These are phyloP conservation scores for Paraglomus brasilianum DNA, from an alignment of 192 early-diverging fungal species.

Conservation along the genomic window DNA sequence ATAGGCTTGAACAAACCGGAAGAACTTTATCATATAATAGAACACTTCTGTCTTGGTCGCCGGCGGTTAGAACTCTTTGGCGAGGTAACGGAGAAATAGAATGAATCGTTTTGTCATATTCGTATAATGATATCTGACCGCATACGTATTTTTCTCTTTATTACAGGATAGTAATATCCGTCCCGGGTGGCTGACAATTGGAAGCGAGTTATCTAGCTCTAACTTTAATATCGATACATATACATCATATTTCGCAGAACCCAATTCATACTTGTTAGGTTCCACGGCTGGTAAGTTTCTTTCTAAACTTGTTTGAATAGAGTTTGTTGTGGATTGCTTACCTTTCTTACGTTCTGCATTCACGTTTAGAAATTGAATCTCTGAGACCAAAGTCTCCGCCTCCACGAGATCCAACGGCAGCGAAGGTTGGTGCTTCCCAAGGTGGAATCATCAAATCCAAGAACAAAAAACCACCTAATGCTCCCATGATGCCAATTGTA, in stretches of 20 bases:
- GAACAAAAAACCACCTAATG: not conserved
- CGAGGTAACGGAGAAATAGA: conserved; percentile 27
- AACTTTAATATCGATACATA: conserved; percentile 50
- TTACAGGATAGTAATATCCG: conserved; percentile 55
- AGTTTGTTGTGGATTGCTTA: not conserved
- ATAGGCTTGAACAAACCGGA: conserved; percentile 51
- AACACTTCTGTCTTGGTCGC: conserved; percentile 64
- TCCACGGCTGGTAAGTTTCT: conserved; percentile 34
- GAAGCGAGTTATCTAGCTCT: conserved; percentile 41
- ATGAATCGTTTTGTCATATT: no score
- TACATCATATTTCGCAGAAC: conserved; percentile 34
- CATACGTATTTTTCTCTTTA: no score
- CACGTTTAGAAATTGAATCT: conserved; percentile 43
- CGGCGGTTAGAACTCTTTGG: conserved; percentile 65
- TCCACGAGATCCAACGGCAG: conserved; percentile 34
- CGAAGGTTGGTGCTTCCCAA: conserved; percentile 6
- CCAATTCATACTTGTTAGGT: conserved; percentile 34
- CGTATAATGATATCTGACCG: no score
- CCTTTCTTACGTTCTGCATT: no score
- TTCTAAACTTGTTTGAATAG: not conserved
- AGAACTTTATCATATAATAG: conserved; percentile 63
- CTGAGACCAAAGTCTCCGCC: conserved; percentile 59
- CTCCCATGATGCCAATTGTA: not conserved
- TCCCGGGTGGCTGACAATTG: conserved; percentile 63
- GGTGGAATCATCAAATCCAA: conserved; percentile 11